Base-by-base conservation (phyloP, 2,329 filamentous ascomycete genomes). In the Xylaria sp. region DNA sequence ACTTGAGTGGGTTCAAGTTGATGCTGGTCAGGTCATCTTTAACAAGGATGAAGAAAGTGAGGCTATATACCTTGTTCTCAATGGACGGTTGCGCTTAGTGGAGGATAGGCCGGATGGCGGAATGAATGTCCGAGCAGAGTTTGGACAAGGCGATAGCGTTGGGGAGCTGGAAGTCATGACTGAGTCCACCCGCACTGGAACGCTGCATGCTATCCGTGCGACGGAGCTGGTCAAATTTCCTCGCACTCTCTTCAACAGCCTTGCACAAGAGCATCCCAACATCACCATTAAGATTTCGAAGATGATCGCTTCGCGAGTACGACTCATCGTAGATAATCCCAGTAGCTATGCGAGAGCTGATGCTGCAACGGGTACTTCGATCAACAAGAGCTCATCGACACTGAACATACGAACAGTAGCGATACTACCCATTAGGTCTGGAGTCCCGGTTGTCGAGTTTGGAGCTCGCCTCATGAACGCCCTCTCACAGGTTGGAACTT, bases 281-380 rank as follows among this genome's bases (percentile, higher is more conserved):
- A 99, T 99, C 77, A 98, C 96, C 0, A 98, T 99, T 80, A 98
- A 98, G 81, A 97, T 99, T 34, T 98, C 96, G 1, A 99, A 98
- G 80, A 96, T 99, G 74, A 98, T 99, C 76, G 96, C 96, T 0
- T 94, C 94, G 44, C 90, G 96, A 2, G 98, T 99, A 96, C 88
- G 95, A 69, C 89, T 93, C 51, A 82, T 98, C 48, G 89, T 98
- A 23, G 94, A 98, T 74, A 91, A 94, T 75, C 92, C 94, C 1
- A 82, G 93, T 18, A 87, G 89, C 44, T 87, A 91, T 48, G 85
- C 90, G 63, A 85, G 87, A 9, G 89, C 89, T 68, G 92, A 95
- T 62, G 83, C 83, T 55, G 84, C 86, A 5, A 83, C 85, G 9
- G 86, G 87, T 13, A 87, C 87, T 3, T 86, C 88, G 1, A 86